phyloP scores from a whole-genome alignment of 495 filamentous ascomycete genomes.

The Penicillium cinerascens region DNA sequence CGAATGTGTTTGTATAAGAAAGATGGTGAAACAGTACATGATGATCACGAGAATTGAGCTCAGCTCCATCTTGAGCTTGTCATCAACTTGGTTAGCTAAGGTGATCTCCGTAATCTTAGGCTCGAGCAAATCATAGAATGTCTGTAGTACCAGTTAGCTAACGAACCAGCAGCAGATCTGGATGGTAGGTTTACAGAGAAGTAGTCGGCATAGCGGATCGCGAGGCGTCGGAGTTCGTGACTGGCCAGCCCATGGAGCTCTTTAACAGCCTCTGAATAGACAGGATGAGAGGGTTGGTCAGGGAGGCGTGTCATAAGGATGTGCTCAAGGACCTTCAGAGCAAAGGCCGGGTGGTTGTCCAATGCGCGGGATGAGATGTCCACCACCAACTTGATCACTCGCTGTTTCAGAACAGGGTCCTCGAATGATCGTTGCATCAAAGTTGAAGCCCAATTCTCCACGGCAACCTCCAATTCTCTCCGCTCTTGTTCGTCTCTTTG shows the following conservation, averaged over 20 bases:
- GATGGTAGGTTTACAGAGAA: slow-evolving; percentile 44
- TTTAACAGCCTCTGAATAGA: slow-evolving; percentile 87
- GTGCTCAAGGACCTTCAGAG: slow-evolving; percentile 82
- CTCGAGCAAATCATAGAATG: slow-evolving; percentile 83
- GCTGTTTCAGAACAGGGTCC: slow-evolving; percentile 83
- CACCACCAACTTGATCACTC: slow-evolving; percentile 78
- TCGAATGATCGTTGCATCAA: slow-evolving; percentile 74
- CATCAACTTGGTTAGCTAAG: slow-evolving; percentile 65
- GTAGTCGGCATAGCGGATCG: slow-evolving; percentile 84
- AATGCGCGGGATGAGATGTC: slow-evolving; percentile 80
- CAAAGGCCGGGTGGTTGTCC: slow-evolving; percentile 72
- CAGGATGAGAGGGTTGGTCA: slow-evolving; percentile 60
- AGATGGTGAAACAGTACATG: slow-evolving; percentile 39
- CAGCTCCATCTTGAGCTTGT: slow-evolving; percentile 69
- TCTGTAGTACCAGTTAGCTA: slow-evolving; percentile 9
- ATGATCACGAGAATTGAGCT: slow-evolving; percentile 80
- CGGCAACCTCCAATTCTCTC: slow-evolving; percentile 56
- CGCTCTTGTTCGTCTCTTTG: slow-evolving; percentile 61
- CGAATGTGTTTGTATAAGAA: too few species aligned
- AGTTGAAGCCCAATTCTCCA: slow-evolving; percentile 78
- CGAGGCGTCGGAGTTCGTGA: slow-evolving; percentile 82
- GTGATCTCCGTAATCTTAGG: slow-evolving; percentile 79
- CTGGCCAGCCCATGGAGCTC: slow-evolving; percentile 78
- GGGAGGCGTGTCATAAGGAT: slow-evolving; percentile 76
- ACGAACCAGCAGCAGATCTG: too few species aligned